Base-by-base conservation (phyloP, 495 filamentous ascomycete species). In the Cercophora scortea region DNA sequence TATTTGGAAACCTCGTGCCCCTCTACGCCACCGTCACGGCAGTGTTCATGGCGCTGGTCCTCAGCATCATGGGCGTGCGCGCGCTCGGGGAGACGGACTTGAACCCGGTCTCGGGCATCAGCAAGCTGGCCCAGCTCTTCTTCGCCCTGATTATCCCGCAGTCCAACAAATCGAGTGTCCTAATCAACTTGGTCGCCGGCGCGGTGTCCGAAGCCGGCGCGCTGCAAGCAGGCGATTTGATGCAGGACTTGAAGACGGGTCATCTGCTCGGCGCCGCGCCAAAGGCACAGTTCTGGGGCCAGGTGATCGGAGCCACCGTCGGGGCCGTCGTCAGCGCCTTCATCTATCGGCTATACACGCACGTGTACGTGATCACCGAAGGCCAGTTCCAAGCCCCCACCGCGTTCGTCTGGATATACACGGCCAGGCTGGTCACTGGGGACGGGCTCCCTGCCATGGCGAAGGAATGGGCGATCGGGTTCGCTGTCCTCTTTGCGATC, bases 211-310 rank as follows among this genome's bases (percentile, higher is more conserved):
- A 68, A 42, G 65, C 65, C 15, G 93, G 92, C 18, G 93, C 93
- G 7, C 74, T 95, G 34, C 94, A 99, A 71, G 94, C 93, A 4
- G 93, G 93, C 11, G 93, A 99, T 64, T 83, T 99, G 63, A 90
- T 99, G 87, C 93, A 99, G 60, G 93, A 99, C 63, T 79, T 99
- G 34, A 99, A 99, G 67, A 96, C 93, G 0, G 93, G 93, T 4
- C 90, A 99, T 68, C 72, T 99, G 0, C 77, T 99, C 4, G 90
- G 90, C 12, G 93, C 93, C 8, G 81, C 89, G 10, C 93, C 94
- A 12, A 92, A 86, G 50, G 94, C 94, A 1, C 93, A 99, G 60
- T 97, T 99, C 69, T 95, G 86, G 70, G 93, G 93, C 1, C 94
- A 97, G 63, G 83, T 97, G 16, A 89, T 99, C 45, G 93, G 93